Evolutionary conservation across 306 rosid species (phyloP).

Genomic region (Carpinus fangiana): DNA sequence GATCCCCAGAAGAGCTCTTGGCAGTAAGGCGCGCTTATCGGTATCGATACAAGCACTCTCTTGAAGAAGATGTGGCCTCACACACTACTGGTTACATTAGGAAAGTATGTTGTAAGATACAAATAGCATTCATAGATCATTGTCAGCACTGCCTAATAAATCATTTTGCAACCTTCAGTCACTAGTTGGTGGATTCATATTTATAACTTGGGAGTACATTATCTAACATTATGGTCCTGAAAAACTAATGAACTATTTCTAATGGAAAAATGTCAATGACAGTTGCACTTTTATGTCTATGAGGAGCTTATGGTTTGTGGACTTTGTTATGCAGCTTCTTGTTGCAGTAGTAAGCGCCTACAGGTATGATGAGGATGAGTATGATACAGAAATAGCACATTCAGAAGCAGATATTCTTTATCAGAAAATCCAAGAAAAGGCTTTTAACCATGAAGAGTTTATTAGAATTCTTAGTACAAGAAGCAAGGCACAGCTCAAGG

Average conservation of each 20-base stretch:
- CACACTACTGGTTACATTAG: conserved; percentile 38
- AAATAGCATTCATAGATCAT: not conserved
- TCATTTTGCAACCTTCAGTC: not conserved
- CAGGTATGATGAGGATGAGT: conserved; percentile 41
- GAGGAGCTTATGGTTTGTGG: not conserved
- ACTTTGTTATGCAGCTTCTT: conserved; percentile 42
- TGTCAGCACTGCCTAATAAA: not conserved
- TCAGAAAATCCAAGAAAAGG: conserved; percentile 29
- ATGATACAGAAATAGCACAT: conserved; percentile 35
- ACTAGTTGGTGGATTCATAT: not conserved
- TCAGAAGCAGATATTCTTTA: conserved; percentile 40
- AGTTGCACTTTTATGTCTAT: not conserved
- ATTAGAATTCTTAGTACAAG: conserved; percentile 57
- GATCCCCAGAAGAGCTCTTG: conserved; percentile 45
- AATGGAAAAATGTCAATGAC: not conserved
- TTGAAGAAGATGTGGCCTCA: conserved; percentile 60
- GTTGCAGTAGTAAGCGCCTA: conserved; percentile 41
- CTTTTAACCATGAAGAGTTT: conserved; percentile 42
- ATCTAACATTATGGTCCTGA: not conserved
- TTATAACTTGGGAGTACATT: not conserved
- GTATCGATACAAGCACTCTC: conserved; percentile 40
- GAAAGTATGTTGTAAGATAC: conserved; percentile 32
- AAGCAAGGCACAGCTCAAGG: conserved; percentile 49
- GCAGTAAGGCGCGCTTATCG: conserved; percentile 47
- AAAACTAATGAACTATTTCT: too few species aligned